Conservation (phyloP, 768 basidiomycete species). For the Leucocoprinus leucothites region DNA sequence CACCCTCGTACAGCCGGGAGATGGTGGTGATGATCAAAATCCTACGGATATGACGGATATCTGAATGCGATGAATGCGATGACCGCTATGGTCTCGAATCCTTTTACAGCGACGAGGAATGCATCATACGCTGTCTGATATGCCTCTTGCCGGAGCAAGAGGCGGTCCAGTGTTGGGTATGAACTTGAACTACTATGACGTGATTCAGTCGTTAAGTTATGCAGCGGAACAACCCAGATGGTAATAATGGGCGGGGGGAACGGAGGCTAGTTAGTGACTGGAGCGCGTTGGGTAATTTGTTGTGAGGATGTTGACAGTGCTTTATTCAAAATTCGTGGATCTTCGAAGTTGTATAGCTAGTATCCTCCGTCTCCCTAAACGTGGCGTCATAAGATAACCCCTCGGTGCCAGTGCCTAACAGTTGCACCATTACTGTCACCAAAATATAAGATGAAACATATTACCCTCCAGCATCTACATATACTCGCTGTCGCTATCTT, state of each 20-base stretch:
- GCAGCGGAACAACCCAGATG: constrained; percentile 29
- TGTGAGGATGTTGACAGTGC: no score
- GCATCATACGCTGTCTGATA: constrained; percentile 4
- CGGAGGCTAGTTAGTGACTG: neutral
- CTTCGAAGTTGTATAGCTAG: no score
- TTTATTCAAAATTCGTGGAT: no score
- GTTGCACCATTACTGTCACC: no score
- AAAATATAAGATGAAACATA: no score
- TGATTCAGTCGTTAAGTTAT: constrained; percentile 44
- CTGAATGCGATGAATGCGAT: constrained; percentile 6
- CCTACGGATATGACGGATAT: constrained; percentile 14
- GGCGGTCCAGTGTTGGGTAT: constrained; percentile 18
- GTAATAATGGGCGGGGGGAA: constrained; percentile 11
- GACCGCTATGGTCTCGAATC: neutral
- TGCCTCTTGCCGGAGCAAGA: constrained; percentile 13
- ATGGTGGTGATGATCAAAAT: neutral
- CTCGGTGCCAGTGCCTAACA: no score
- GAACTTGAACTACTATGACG: constrained; percentile 35
- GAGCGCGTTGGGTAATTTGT: neutral
- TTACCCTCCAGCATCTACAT: no score
- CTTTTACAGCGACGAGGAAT: constrained; percentile 1
- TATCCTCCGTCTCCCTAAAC: no score
- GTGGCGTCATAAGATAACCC: no score
- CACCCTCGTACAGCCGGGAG: neutral
- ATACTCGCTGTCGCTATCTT: no score